Evolutionary conservation across 2,329 filamentous ascomycete genomes (phyloP).

Genomic region (Sarocladiaceae sp.): DNA sequence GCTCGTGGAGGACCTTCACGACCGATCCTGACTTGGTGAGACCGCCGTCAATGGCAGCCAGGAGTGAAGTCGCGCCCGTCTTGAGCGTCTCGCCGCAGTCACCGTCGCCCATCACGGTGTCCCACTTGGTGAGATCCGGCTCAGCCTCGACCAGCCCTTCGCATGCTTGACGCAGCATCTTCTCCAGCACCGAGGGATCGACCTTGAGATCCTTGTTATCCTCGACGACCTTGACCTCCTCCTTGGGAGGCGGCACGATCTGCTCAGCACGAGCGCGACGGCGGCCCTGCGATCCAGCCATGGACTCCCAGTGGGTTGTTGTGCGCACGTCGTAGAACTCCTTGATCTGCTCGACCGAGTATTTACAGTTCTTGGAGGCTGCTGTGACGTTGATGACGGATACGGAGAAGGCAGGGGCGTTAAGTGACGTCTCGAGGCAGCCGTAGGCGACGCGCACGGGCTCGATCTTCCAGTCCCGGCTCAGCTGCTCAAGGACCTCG

Average conservation of each 20-base stretch:
- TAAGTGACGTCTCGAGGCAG: constrained; percentile 65
- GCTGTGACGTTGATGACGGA: constrained; percentile 55
- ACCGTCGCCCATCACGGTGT: constrained; percentile 25
- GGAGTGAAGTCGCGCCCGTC: constrained; percentile 41
- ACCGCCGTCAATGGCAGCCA: constrained; percentile 39
- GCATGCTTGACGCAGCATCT: constrained; percentile 49
- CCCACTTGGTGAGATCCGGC: constrained; percentile 50
- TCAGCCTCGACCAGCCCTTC: constrained; percentile 49
- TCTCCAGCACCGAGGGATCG: constrained; percentile 45
- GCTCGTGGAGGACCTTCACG: constrained; percentile 37
- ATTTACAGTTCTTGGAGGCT: constrained; percentile 36
- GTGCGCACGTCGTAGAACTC: constrained; percentile 59
- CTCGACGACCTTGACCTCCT: constrained; percentile 29
- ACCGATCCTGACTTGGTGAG: constrained; percentile 37
- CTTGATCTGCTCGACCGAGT: constrained; percentile 49
- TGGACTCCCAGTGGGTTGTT: constrained; percentile 48
- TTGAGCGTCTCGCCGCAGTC: constrained; percentile 51
- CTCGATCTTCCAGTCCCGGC: constrained; percentile 37
- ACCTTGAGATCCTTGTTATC: constrained; percentile 38
- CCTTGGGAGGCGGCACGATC: constrained; percentile 30
- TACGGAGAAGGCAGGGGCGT: constrained; percentile 64
- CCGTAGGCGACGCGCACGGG: constrained; percentile 53
- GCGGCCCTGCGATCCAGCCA: constrained; percentile 37
- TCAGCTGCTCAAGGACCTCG: constrained; percentile 45
- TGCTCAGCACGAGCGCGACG: constrained; percentile 34